These are phyloP conservation scores for Scheffersomyces amazonensis DNA, from an alignment of 805 yeast genomes.

Conservation along the genomic window DNA sequence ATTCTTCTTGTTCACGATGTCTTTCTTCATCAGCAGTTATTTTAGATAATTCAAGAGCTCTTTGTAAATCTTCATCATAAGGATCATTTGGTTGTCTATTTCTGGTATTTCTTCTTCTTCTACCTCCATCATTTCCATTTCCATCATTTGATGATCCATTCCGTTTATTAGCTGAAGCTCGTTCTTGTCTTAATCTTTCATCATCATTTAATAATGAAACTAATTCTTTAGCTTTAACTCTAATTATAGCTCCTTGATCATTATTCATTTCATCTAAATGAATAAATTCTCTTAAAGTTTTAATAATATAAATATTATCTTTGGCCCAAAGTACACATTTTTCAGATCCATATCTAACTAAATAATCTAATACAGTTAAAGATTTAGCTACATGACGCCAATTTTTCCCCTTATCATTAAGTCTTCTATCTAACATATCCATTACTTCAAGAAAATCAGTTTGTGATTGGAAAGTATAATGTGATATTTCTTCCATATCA, in stretches of 20 bases:
- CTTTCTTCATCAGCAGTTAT: conserved; percentile 79
- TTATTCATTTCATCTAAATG: conserved; percentile 71
- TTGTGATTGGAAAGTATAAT: conserved; percentile 61
- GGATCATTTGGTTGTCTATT: conserved; percentile 29
- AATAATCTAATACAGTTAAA: conserved; percentile 81
- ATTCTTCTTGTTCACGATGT: conserved; percentile 43
- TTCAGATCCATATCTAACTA: conserved; percentile 83
- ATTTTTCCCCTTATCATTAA: conserved; percentile 94
- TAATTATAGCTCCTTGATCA: conserved; percentile 83
- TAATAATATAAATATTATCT: conserved; percentile 82
- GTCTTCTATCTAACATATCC: conserved; percentile 90
- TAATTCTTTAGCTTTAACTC: conserved; percentile 88
- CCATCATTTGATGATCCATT: conserved; percentile 11
- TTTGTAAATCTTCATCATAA: conserved; percentile 72
- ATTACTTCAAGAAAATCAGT: conserved; percentile 82
- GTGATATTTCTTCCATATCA: conserved; percentile 82
- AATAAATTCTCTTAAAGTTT: conserved; percentile 87
- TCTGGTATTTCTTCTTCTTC: conserved; percentile 22
- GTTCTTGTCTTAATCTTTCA: conserved; percentile 71
- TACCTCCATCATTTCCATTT: conserved; percentile 19
- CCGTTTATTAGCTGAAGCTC: conserved; percentile 42
- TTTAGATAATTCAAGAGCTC: conserved; percentile 77
- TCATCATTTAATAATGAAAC: conserved; percentile 78
- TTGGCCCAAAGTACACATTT: conserved; percentile 89
- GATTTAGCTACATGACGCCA: conserved; percentile 97